Evolutionary conservation across 2,329 filamentous ascomycete species (phyloP).

Genomic region (Fonsecaea erecta): DNA sequence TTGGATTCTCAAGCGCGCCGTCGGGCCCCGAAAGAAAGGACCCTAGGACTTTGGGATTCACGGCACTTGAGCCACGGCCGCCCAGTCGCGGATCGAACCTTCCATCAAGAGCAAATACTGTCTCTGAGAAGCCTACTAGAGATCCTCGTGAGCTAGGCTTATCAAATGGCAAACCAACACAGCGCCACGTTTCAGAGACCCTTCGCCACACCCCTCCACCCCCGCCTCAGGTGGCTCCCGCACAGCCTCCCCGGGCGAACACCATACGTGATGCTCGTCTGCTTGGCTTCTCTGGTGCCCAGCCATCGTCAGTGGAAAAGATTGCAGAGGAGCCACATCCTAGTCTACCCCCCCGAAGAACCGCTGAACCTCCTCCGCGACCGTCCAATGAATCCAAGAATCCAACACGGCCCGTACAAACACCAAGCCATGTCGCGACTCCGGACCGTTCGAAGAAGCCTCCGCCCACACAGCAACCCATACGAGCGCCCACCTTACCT

Average conservation of each 20-base stretch:
- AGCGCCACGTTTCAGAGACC: slow-evolving; percentile 35
- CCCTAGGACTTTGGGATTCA: slow-evolving; percentile 28
- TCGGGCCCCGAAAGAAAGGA: slow-evolving; percentile 23
- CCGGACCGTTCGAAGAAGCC: slow-evolving; percentile 31
- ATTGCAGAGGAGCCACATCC: slow-evolving; percentile 50
- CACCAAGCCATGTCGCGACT: not conserved
- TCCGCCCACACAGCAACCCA: slow-evolving; percentile 21
- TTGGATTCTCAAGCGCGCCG: slow-evolving; percentile 30
- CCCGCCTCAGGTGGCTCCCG: slow-evolving; percentile 39
- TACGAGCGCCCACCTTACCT: slow-evolving; percentile 35
- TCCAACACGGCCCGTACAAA: slow-evolving; percentile 12
- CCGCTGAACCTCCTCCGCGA: slow-evolving; percentile 38
- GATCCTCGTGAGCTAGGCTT: slow-evolving; percentile 44
- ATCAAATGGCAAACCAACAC: slow-evolving; percentile 55
- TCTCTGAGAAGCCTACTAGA: slow-evolving; percentile 30
- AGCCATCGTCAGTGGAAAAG: slow-evolving; percentile 7
- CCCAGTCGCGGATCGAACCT: slow-evolving; percentile 20
- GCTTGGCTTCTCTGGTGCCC: slow-evolving; percentile 31
- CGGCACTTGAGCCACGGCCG: slow-evolving; percentile 19
- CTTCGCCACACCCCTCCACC: slow-evolving; percentile 28
- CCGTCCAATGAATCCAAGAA: slow-evolving; percentile 36
- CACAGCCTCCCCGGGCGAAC: slow-evolving; percentile 19
- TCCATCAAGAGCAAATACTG: slow-evolving; percentile 30
- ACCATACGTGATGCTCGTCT: slow-evolving; percentile 33
- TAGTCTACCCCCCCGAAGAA: slow-evolving; percentile 52